Evolutionary conservation across 2,329 filamentous ascomycete species (phyloP), one percentile per base, ranked within the genome.

Genomic region (Ilyonectria destructans): DNA sequence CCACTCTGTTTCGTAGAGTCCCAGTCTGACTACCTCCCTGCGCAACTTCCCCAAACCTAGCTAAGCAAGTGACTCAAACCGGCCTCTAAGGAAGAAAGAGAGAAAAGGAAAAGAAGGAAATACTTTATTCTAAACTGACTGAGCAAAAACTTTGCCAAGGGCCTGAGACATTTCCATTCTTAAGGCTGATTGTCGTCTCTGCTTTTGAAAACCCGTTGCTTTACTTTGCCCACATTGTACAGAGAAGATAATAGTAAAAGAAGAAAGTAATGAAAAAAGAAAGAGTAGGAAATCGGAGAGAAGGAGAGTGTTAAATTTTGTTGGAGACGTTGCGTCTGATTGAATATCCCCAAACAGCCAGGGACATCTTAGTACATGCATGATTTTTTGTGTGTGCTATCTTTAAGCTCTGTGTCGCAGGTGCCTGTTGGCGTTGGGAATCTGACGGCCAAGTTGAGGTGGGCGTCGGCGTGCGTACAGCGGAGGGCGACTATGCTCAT

Each of bases 21-120:
- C 66, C 66, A 73, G 67, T 74, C 66, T 72, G 70, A 65, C 65
- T 73, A 67, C 68, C 66, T 60, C 46, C 60, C 68, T 62, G 17
- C 46, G 62, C 51, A 65, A 52, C 62, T 54, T 70, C 67, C 45
- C 54, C 52, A 31, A 65, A n/a, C n/a, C n/a, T n/a, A n/a, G n/a
- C n/a, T n/a, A n/a, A 63, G 52, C 59, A 61, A 45, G 54, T 56
- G 40, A 43, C 58, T 67, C 63, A 60, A 71, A 40, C 62, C 65
- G 26, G 40, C 54, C 62, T 58, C 66, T 40, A 40, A 58, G 59
- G 56, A 61, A 40, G 69, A 51, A 61, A 40, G 69, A 51, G 15
- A 57, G 60, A 49, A 17, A 60, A 65, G 37, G 51, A 40, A 67
- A 23, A 59, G 51, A 67, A 62, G 56, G 49, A 57, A 61, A 61